These are phyloP conservation scores for Pythium sukuiense DNA, from an alignment of 352 stramenopile species.

Conservation along the genomic window DNA sequence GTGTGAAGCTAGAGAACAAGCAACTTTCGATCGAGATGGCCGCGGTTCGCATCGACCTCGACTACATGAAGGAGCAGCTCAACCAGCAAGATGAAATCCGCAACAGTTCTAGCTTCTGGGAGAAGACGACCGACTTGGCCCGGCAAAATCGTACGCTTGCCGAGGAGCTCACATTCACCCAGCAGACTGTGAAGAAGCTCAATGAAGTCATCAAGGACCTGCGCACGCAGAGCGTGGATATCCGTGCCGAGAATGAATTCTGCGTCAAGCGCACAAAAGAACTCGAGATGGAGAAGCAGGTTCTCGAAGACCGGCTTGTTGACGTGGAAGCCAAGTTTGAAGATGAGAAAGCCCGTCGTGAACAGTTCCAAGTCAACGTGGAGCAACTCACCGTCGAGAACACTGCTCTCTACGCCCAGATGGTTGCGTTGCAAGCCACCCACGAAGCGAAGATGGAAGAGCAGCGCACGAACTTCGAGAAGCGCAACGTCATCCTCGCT, in stretches of 20 bases:
- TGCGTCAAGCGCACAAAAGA: constrained; percentile 60
- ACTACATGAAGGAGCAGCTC: constrained; percentile 71
- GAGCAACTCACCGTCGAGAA: constrained; percentile 87
- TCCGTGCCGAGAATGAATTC: constrained; percentile 57
- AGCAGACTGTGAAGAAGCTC: constrained; percentile 67
- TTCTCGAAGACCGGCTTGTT: constrained; percentile 63
- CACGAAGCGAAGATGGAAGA: constrained; percentile 86
- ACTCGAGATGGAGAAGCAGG: constrained; percentile 73
- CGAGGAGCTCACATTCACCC: constrained; percentile 62
- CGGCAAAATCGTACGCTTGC: constrained; percentile 77
- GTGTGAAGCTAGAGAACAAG: constrained; percentile 59
- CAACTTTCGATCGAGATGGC: constrained; percentile 73
- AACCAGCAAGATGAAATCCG: constrained; percentile 74
- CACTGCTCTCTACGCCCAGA: constrained; percentile 82
- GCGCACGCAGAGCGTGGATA: constrained; percentile 45
- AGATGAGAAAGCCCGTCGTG: constrained; percentile 74
- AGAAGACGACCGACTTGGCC: constrained; percentile 84
- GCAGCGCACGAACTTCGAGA: constrained; percentile 61
- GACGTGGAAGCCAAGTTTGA: constrained; percentile 74
- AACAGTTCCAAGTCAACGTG: constrained; percentile 87
- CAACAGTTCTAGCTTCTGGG: constrained; percentile 78
- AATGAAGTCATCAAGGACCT: constrained; percentile 66
- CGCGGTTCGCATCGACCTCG: constrained; percentile 60
- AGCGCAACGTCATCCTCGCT: constrained; percentile 63
- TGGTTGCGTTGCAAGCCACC: constrained; percentile 81